Evolutionary conservation across 163 green algal species (phyloP), one percentile per base, ranked within the genome.

Genomic region (Scenedesmus sp.): DNA sequence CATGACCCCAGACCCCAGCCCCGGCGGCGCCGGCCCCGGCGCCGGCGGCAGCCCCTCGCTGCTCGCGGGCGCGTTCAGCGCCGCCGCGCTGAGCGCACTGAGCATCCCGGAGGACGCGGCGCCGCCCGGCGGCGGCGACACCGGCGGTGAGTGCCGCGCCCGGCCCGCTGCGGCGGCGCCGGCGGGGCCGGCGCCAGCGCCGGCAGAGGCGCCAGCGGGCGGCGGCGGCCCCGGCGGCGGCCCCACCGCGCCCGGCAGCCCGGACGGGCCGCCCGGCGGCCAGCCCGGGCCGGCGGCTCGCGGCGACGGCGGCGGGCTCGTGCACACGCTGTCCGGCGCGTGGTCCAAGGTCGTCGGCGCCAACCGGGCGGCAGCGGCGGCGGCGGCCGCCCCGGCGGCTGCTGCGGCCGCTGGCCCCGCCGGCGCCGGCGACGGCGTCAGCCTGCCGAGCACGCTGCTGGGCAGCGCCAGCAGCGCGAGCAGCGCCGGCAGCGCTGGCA

Each of bases 1-100:
- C 53, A 91, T 92, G 86, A 56, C 70, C 28, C 34, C 50, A n/a
- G 71, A 60, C 9, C 13, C 60, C 77, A 78, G 42, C 72, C 33
- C 36, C 42, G 60, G 45, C 57, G 36, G 50, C 15, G 11, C 39
- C 44, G 60, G 36, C 75, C 44, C 31, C 50, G 1, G 17, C 33
- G 1, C 64, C 10, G n/a, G 5, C 45, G 63, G 24, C 57, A 58
- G 56, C 70, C 36, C 56, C 45, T 45, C 45, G 1, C 71, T 62
- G 14, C 58, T 80, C 13, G 58, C 71, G 24, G 71, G 60, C 2
- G 63, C 45, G 6, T 80, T 80, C 71, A 72, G 29, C 42, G 58
- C 58, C 4, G 71, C 58, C 63, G 71, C 71, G 3, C 71, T 80
- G 31, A 80, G 50, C 36, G 71, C 71, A 15, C 44, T 80, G 0